These are phyloP conservation scores for Lupinus albus DNA, from an alignment of 306 rosid genomes.

Conservation along the genomic window DNA sequence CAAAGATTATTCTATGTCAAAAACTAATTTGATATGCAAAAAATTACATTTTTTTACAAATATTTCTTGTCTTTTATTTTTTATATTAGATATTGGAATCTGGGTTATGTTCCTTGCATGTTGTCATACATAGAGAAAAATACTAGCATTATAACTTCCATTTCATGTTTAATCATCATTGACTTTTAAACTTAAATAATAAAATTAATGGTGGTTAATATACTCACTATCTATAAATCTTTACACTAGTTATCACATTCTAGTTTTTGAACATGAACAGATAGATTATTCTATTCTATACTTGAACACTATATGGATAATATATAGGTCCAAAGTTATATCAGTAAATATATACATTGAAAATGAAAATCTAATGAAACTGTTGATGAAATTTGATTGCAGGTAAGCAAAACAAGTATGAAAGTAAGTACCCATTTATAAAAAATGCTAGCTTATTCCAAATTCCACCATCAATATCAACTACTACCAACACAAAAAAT, in stretches of 20 bases:
- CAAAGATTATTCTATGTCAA: background rate
- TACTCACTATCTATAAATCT: too few relatives aligned
- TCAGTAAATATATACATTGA: conserved; percentile 19
- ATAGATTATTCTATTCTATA: conserved; percentile 14
- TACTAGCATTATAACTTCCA: too few relatives aligned
- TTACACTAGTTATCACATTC: too few relatives aligned
- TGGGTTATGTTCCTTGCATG: conserved; percentile 7
- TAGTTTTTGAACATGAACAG: background rate
- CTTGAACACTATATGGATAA: conserved; percentile 2
- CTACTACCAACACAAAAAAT: conserved; percentile 40
- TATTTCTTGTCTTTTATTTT: too few relatives aligned
- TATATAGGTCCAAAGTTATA: background rate
- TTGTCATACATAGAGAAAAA: too few relatives aligned
- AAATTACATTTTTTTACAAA: background rate
- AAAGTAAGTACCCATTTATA: conserved; percentile 63
- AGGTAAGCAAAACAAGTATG: conserved; percentile 36
- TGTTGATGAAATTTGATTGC: conserved; percentile 18
- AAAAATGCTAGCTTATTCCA: conserved; percentile 75
- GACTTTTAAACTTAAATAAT: too few relatives aligned
- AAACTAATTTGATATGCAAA: conserved; percentile 5
- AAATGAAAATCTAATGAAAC: conserved; percentile 7
- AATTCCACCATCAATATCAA: conserved; percentile 55
- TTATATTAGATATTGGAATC: conserved; percentile 7
- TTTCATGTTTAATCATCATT: too few relatives aligned
- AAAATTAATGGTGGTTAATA: too few relatives aligned